phyloP scores from a whole-genome alignment of 345 rosid genomes.

The Zanthoxylum bungeanum region DNA sequence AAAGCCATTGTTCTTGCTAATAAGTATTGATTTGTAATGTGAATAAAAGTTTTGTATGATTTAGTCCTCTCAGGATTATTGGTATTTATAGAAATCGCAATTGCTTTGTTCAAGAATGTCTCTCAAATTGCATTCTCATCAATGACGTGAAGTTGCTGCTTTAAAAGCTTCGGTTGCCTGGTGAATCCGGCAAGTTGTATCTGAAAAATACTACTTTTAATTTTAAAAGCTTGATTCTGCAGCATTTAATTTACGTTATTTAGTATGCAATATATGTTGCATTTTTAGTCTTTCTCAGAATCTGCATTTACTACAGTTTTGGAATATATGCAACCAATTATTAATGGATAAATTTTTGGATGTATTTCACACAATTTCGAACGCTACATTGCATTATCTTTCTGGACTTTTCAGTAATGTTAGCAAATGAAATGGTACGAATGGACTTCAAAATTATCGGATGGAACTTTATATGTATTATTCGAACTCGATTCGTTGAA shows the following conservation, averaged over 20 bases:
- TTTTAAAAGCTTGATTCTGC: too few species aligned
- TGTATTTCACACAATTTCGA: not conserved
- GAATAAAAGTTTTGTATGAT: not conserved
- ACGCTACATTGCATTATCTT: not conserved
- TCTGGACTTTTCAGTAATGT: too few species aligned
- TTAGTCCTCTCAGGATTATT: not conserved
- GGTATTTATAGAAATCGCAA: not conserved
- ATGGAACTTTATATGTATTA: too few species aligned
- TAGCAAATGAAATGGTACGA: too few species aligned
- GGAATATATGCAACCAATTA: not conserved
- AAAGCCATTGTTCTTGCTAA: not conserved
- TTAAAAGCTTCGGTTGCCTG: not conserved
- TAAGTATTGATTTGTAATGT: not conserved
- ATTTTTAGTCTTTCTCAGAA: not conserved
- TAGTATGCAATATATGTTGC: not conserved
- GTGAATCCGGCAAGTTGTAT: conserved; percentile 6
- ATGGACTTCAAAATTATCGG: not conserved
- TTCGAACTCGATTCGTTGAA: too few species aligned
- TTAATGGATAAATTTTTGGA: not conserved
- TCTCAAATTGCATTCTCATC: not conserved
- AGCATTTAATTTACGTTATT: not conserved
- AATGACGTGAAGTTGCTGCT: not conserved
- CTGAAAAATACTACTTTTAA: too few species aligned
- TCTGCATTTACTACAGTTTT: not conserved
- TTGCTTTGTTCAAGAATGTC: not conserved